These are phyloP conservation scores for Uromyces viciae-fabae DNA, from an alignment of 1,284 basidiomycete species.

Conservation along the genomic window DNA sequence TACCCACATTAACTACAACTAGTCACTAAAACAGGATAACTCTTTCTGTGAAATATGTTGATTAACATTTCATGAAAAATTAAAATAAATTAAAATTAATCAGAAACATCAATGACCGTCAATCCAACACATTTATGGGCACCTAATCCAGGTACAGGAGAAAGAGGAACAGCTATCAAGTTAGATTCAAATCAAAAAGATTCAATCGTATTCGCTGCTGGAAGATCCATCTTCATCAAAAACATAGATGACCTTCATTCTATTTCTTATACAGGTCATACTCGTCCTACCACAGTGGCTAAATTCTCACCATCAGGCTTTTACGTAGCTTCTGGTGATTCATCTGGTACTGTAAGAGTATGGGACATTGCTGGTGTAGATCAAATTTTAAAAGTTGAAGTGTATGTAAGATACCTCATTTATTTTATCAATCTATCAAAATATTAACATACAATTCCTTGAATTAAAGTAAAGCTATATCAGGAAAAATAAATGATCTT, in stretches of 20 bases:
- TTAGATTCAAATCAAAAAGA: conserved; percentile 27
- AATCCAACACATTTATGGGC: conserved; percentile 35
- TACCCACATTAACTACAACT: background rate
- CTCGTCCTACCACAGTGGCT: conserved; percentile 79
- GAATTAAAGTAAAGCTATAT: conserved; percentile 63
- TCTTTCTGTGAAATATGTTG: background rate
- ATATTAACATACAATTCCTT: background rate
- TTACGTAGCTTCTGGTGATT: conserved; percentile 87
- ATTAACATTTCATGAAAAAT: background rate
- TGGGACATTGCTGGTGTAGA: conserved; percentile 92
- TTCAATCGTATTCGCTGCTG: conserved; percentile 25
- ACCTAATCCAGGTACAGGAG: conserved; percentile 38
- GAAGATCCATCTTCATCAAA: conserved; percentile 36
- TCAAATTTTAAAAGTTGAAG: conserved; percentile 76
- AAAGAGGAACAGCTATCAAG: conserved; percentile 37
- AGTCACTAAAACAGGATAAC: background rate
- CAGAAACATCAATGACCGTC: background rate
- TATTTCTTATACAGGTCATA: conserved; percentile 71
- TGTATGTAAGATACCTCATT: conserved; percentile 51
- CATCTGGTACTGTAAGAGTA: conserved; percentile 71
- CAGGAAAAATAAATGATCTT: conserved; percentile 83
- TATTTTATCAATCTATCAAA: no score
- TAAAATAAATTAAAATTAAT: no score
- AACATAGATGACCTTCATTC: conserved; percentile 55
- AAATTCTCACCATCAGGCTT: conserved; percentile 89